Conservation (phyloP, 257 asterid genomes). For the Misopates orontium region DNA sequence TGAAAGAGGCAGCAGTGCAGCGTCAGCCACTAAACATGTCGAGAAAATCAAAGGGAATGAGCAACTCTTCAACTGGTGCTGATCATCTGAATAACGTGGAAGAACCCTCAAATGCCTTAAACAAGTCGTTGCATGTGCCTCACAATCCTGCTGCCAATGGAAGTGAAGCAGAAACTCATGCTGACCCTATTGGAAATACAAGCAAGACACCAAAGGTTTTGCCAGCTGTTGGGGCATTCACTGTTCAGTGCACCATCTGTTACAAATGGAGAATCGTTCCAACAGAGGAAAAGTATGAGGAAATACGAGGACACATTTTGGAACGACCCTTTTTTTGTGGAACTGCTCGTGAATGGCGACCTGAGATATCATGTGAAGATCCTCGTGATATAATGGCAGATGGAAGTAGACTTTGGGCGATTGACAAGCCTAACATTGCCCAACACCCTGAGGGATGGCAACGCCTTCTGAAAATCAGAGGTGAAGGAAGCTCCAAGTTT, state of each 20-base stretch:
- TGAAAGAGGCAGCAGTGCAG: slow-evolving; percentile 34
- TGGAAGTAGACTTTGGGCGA: slow-evolving; percentile 88
- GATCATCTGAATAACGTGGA: slow-evolving; percentile 31
- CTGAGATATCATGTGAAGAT: slow-evolving; percentile 64
- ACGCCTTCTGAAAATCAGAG: slow-evolving; percentile 70
- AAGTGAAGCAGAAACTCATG: slow-evolving; percentile 33
- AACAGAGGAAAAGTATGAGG: slow-evolving; percentile 70
- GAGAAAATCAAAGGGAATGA: slow-evolving; percentile 38
- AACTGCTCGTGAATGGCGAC: slow-evolving; percentile 73
- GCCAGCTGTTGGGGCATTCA: slow-evolving; percentile 79
- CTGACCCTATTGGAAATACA: slow-evolving; percentile 27
- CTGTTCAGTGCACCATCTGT: slow-evolving; percentile 76
- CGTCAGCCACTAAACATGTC: slow-evolving; percentile 38
- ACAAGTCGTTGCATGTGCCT: slow-evolving; percentile 56
- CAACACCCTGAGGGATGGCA: slow-evolving; percentile 88
- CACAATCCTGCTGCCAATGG: slow-evolving; percentile 50
- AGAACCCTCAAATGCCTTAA: slow-evolving; percentile 33
- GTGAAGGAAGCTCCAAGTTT: slow-evolving; percentile 81
- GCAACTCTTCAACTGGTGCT: slow-evolving; percentile 28
- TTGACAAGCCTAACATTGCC: slow-evolving; percentile 81
- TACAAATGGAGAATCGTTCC: slow-evolving; percentile 87
- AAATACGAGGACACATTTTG: slow-evolving; percentile 66
- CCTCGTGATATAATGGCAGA: slow-evolving; percentile 72
- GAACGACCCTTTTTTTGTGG: slow-evolving; percentile 70
- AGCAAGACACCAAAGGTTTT: slow-evolving; percentile 45